Evolutionary conservation across 352 stramenopile genomes (phyloP).

Genomic region (Pseudoperonospora humuli): DNA sequence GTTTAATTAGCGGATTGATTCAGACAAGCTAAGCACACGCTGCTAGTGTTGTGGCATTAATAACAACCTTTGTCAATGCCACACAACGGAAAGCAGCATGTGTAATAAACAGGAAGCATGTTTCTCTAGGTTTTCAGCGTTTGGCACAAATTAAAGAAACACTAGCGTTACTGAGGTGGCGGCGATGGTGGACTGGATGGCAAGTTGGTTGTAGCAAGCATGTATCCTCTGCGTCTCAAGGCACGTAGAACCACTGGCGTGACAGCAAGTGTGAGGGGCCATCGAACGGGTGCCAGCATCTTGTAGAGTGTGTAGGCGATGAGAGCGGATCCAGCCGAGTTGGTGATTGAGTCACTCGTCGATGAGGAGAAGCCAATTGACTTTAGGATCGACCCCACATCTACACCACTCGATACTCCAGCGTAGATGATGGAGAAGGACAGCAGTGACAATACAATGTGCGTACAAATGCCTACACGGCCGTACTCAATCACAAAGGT

Average conservation of each 20-base stretch:
- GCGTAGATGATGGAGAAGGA: conserved; percentile 76
- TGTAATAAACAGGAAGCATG: no score
- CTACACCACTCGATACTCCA: conserved; percentile 56
- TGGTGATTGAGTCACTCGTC: conserved; percentile 38
- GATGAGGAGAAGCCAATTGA: conserved; percentile 34
- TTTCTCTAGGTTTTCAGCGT: no score
- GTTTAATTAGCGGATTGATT: no score
- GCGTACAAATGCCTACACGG: conserved; percentile 64
- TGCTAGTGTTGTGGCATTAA: no score
- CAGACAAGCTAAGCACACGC: conserved; percentile 87
- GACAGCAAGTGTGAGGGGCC: conserved; percentile 73
- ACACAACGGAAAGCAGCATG: neutral
- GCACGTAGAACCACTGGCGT: conserved; percentile 68
- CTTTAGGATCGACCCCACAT: conserved; percentile 49
- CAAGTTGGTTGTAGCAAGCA: conserved; percentile 32
- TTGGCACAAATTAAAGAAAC: conserved; percentile 8
- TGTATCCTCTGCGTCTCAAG: conserved; percentile 66
- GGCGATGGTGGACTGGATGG: conserved; percentile 17
- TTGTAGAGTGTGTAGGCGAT: conserved; percentile 83
- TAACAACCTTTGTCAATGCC: no score
- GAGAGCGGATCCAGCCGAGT: conserved; percentile 65
- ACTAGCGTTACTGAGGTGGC: conserved; percentile 7
- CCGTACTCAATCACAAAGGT: conserved; percentile 80
- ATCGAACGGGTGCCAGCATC: conserved; percentile 59
- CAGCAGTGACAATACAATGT: conserved; percentile 63